Evolutionary conservation across 2,329 filamentous ascomycete species (phyloP).

Genomic region (Aureobasidium namibiae): DNA sequence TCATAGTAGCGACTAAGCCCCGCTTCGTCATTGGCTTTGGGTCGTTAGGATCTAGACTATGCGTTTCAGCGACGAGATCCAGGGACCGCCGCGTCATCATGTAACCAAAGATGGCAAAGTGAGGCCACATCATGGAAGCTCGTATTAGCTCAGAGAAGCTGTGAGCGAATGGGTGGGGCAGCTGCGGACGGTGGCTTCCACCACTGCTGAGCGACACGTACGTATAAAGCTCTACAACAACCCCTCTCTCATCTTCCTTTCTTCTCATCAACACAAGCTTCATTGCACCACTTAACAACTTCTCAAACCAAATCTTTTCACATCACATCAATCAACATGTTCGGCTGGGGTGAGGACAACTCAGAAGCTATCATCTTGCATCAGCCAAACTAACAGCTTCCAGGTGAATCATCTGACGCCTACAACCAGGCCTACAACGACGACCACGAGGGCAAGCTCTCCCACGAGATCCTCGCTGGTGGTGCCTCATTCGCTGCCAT

Average conservation of each 20-base stretch:
- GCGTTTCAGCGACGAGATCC: conserved; percentile 4
- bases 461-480: conserved; percentile 67
- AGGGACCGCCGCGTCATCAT: conserved; percentile 7
- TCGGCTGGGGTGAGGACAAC: conserved; percentile 33
- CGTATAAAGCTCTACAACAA: conserved; percentile 3
- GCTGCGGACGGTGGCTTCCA: neutral
- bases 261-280: conserved; percentile 5
- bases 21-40: neutral
- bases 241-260: conserved; percentile 34
- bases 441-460: conserved; percentile 53
- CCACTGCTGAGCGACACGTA: neutral
- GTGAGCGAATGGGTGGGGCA: conserved; percentile 6
- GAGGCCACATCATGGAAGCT: conserved; percentile 8
- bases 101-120: neutral
- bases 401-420: conserved; percentile 45
- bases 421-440: conserved; percentile 49
- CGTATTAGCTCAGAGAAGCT: neutral
- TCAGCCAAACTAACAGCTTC: neutral
- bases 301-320: conserved; percentile 6
- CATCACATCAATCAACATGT: conserved; percentile 29
- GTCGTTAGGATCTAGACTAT: neutral
- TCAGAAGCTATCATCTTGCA: neutral
- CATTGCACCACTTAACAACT: conserved; percentile 8
- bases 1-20: neutral
- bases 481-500: conserved; percentile 72